Conservation (phyloP, 1,139 yeast species). For the Geotrichum citri-aurantii region DNA sequence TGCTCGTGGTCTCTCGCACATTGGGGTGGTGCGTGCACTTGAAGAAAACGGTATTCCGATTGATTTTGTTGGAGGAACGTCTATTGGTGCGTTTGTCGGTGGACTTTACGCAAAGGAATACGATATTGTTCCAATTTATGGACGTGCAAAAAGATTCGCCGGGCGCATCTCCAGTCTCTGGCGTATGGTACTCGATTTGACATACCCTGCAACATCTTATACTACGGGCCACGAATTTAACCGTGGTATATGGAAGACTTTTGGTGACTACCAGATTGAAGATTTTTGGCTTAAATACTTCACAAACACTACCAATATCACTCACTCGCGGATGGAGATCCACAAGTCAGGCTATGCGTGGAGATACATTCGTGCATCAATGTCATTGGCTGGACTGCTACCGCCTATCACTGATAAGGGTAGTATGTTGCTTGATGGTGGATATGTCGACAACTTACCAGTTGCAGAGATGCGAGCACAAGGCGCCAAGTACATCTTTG, state of each 20-base stretch:
- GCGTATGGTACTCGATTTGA: slow-evolving; percentile 77
- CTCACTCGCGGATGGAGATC: slow-evolving; percentile 91
- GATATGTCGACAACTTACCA: slow-evolving; percentile 89
- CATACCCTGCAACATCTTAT: slow-evolving; percentile 90
- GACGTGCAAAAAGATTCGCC: slow-evolving; percentile 81
- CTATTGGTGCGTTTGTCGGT: slow-evolving; percentile 93
- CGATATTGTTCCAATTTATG: slow-evolving; percentile 85
- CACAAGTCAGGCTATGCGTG: slow-evolving; percentile 92
- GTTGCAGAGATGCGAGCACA: slow-evolving; percentile 79
- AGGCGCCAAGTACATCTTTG: slow-evolving; percentile 84
- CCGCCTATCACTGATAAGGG: slow-evolving; percentile 85
- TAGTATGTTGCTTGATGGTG: slow-evolving; percentile 91
- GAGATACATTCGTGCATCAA: slow-evolving; percentile 92
- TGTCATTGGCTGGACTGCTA: slow-evolving; percentile 90
- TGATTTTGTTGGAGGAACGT: slow-evolving; percentile 92
- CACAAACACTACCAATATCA: slow-evolving; percentile 89
- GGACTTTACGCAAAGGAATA: slow-evolving; percentile 91
- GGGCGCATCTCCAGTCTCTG: slow-evolving; percentile 77
- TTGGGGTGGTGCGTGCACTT: slow-evolving; percentile 84
- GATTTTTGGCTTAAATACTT: slow-evolving; percentile 91
- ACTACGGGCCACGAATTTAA: slow-evolving; percentile 97
- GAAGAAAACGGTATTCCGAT: slow-evolving; percentile 92
- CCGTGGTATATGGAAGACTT: slow-evolving; percentile 91
- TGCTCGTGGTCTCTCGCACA: slow-evolving; percentile 88
- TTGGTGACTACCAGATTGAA: slow-evolving; percentile 88